Conservation (phyloP, 495 filamentous ascomycete genomes). For the Neurospora cerealis region DNA sequence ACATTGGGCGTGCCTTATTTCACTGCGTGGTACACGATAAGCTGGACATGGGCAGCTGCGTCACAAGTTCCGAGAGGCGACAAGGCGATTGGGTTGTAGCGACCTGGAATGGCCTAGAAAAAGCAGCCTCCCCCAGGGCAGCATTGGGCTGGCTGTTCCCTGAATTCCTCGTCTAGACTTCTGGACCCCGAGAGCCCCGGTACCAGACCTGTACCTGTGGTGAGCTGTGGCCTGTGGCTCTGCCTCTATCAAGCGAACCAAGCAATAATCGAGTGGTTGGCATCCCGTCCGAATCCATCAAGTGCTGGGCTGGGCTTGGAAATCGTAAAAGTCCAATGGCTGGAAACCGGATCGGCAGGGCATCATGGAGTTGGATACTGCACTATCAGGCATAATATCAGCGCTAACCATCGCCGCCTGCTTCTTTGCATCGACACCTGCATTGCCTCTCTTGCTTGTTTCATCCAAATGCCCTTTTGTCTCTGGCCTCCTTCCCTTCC, state of each 20-base stretch:
- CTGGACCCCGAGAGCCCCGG: not conserved
- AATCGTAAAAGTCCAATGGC: not conserved
- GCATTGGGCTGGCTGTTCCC: not conserved
- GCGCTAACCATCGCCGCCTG: not conserved
- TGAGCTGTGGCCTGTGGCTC: not conserved
- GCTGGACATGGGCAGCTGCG: slow-evolving; percentile 4
- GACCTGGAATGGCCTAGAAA: not conserved
- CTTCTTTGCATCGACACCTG: not conserved
- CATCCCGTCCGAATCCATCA: not conserved
- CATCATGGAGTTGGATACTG: not conserved
- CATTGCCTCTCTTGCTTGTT: not conserved
- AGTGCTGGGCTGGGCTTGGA: not conserved
- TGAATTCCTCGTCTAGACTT: not conserved
- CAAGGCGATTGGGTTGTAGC: slow-evolving; percentile 3
- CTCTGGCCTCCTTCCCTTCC: not conserved
- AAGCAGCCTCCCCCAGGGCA: not conserved
- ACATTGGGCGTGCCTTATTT: not conserved
- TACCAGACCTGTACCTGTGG: not conserved
- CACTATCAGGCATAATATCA: not conserved
- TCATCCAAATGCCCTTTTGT: not conserved
- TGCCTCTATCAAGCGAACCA: not conserved
- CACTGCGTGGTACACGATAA: not conserved
- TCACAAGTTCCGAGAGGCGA: not conserved
- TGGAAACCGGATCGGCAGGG: not conserved
- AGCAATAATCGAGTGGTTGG: not conserved